Base-by-base conservation (phyloP, 2,329 filamentous ascomycete species). In the Ploettnerulaceae sp. region DNA sequence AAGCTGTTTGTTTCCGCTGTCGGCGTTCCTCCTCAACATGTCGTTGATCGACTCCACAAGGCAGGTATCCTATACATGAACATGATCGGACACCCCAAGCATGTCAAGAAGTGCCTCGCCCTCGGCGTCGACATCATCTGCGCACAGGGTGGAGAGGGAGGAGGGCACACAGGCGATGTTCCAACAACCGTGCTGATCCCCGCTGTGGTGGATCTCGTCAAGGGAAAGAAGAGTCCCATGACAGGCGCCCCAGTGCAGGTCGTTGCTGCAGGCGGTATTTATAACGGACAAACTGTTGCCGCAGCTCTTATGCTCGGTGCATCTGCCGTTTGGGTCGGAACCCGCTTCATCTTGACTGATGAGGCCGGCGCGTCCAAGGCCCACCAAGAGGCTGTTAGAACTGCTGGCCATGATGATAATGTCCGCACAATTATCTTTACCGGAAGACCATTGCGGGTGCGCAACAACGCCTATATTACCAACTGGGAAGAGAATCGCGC, bases 61-160 rank as follows among this genome's bases (percentile, higher is more conserved):
- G 73, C 81, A 63, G 90, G 90, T 58, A 79, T 98, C 59, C 77
- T 95, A 58, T 95, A 94, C 78, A 97, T 97, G 93, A 98, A 98
- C 83, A 98, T 98, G 93, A 90, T 98, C 67, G 93, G 93, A 58
- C 93, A 98, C 77, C 91, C 93, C 65, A 98, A 98, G 82, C 93
- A 98, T 73, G 91, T 95, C 55, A 79, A 89, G 71, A 98, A 97
- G 78, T 94, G 89, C 70, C 77, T 98, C 53, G 89, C 91, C 40
- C 79, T 90, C 49, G 93, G 90, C 57, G 88, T 83, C 60, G 93
- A 98, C 70, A 86, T 98, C 62, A 97, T 98, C 73, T 97, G 91
- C 74, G 93, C 93, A 42, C 93, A 98, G 74, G 93, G 93, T 66
- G 91, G 93, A 61, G 93, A 98, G 74, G 93, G 93, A 55, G 93